Percentiles rank a stretch among this genome's conserved stretches.
These are phyloP conservation scores for Eleusine indica DNA, from an alignment of 176 grass and related monocot genomes.

Conservation along the genomic window DNA sequence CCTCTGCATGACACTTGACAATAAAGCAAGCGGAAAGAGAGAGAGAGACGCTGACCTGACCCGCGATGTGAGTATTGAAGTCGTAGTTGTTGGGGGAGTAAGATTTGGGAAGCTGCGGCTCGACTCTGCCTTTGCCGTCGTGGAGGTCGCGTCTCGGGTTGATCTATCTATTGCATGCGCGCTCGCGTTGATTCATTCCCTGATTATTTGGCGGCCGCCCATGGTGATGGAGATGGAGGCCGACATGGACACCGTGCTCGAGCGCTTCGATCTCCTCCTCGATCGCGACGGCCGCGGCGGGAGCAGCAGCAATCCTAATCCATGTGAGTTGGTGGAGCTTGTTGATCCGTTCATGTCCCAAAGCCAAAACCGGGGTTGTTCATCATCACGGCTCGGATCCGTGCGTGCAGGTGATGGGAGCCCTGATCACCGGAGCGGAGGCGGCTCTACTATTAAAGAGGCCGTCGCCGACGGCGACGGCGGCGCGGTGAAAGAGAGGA, in stretches of 20 bases:
- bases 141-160: background rate
- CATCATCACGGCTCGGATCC: background rate
- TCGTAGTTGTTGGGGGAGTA: background rate
- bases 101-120: constrained; percentile 60
- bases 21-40: constrained; percentile 17
- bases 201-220: too few relatives aligned
- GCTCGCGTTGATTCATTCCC: background rate
- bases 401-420: constrained; percentile 16
- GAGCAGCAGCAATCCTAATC: background rate
- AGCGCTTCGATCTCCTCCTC: constrained; percentile 32
- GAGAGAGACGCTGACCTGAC: constrained; percentile 22
- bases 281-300: constrained; percentile 9
- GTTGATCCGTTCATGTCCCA: background rate
- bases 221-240: constrained; percentile 37
- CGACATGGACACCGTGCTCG: constrained; percentile 27
- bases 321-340: constrained; percentile 6
- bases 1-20: background rate
- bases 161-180: background rate
- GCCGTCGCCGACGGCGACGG: background rate
- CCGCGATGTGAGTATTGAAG: background rate
- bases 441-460: background rate
- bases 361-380: background rate
- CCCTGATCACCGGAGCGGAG: background rate
- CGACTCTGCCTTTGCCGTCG: constrained; percentile 35
- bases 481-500: constrained; percentile 63